A percentile compares a stretch with the other conserved stretches of the same genome.
phyloP scores from a whole-genome alignment of 2,329 filamentous ascomycete genomes.

The Chalara sp. region DNA sequence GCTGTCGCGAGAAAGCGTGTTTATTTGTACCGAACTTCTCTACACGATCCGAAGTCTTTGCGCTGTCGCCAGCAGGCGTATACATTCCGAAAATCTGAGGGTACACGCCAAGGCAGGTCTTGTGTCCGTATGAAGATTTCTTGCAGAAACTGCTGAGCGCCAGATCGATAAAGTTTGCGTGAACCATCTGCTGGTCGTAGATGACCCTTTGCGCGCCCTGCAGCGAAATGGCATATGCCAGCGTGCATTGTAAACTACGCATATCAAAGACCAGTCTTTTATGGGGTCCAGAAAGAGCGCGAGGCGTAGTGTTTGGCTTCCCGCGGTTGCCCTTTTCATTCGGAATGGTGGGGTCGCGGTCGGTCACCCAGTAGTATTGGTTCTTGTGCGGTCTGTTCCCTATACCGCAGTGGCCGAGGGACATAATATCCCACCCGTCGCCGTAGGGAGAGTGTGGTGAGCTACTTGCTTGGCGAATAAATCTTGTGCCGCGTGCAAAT shows the following conservation, averaged over 20 bases:
- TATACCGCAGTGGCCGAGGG: constrained; percentile 31
- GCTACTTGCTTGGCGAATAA: no score
- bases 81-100: no score
- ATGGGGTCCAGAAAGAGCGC: constrained; percentile 1
- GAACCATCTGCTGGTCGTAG: constrained; percentile 39
- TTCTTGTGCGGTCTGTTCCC: constrained; percentile 4
- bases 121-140: no score
- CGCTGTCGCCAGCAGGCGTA: no score
- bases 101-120: no score
- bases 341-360: constrained; percentile 23
- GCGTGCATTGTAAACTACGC: constrained; percentile 28
- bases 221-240: constrained; percentile 28
- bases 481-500: constrained; percentile 16
- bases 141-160: no score
- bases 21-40: no score
- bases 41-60: no score
- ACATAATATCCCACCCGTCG: constrained; percentile 32
- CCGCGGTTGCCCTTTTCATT: constrained; percentile 7
- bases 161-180: no score
- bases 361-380: constrained; percentile 15
- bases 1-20: no score
- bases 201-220: constrained; percentile 46
- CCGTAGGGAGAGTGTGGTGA: constrained; percentile 23
- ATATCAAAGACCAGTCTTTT: constrained; percentile 11
- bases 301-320: no score